phyloP scores from a whole-genome alignment of 2,329 filamentous ascomycete genomes.

The Phoma sp. region DNA sequence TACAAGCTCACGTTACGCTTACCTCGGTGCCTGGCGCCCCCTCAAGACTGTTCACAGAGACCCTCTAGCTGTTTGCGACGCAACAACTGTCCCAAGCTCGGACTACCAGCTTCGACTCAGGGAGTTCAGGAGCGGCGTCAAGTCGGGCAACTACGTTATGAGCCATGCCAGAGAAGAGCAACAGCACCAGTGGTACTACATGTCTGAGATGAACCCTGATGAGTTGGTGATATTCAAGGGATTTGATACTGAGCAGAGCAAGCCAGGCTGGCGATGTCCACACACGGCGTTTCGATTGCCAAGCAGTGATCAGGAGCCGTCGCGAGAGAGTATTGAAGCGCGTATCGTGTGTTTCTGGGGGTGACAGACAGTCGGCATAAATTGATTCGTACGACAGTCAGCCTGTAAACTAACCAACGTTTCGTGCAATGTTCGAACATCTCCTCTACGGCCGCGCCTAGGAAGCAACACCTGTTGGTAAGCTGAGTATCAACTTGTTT shows the following conservation, averaged over 20 bases:
- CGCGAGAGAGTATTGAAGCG: constrained; percentile 38
- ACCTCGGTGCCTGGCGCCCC: constrained; percentile 42
- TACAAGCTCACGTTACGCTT: constrained; percentile 27
- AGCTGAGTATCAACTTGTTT: constrained; percentile 1
- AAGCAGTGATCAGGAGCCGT: constrained; percentile 16
- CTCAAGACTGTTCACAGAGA: constrained; percentile 30
- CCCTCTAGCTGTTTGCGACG: constrained; percentile 35
- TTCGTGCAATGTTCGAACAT: neutral
- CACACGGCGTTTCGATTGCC: constrained; percentile 34
- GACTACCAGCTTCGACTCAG: constrained; percentile 27
- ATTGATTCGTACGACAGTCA: neutral
- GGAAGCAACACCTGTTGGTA: neutral
- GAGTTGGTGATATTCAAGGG: constrained; percentile 38
- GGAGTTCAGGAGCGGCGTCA: constrained; percentile 24
- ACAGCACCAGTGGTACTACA: constrained; percentile 37
- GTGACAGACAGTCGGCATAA: neutral
- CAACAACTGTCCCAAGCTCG: constrained; percentile 21
- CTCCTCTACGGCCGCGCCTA: neutral
- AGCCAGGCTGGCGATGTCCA: constrained; percentile 31
- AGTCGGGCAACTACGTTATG: constrained; percentile 28
- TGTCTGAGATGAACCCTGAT: constrained; percentile 29
- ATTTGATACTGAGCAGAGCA: constrained; percentile 27
- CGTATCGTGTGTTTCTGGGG: constrained; percentile 31
- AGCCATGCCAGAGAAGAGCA: constrained; percentile 17
- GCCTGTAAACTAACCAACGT: too few relatives aligned